These are phyloP conservation scores for Setaria viridis DNA, from an alignment of 202 grass and related monocot genomes.

Conservation along the genomic window DNA sequence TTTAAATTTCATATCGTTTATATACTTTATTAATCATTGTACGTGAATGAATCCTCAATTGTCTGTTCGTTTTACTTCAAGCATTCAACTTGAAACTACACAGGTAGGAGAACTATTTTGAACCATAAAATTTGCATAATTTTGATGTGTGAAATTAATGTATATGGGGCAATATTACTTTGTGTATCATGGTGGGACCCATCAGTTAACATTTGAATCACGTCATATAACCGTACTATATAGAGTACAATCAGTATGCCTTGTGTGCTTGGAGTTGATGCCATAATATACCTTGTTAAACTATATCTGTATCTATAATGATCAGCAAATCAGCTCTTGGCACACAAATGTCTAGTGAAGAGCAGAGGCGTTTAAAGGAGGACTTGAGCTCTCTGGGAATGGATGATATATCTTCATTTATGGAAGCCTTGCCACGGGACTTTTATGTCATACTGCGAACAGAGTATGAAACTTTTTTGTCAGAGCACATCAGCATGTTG, in stretches of 20 bases:
- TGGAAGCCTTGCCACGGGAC: slow-evolving; percentile 86
- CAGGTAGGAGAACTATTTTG: neutral
- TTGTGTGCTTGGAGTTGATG: slow-evolving; percentile 6
- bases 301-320: neutral
- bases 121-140: neutral
- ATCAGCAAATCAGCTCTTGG: slow-evolving; percentile 82
- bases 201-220: slow-evolving; percentile 8
- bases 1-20: neutral
- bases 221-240: neutral
- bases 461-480: slow-evolving; percentile 61
- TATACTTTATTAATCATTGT: neutral
- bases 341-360: slow-evolving; percentile 81
- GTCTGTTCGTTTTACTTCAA: neutral
- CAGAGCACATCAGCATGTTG: neutral
- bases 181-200: neutral
- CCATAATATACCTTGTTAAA: neutral
- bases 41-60: neutral
- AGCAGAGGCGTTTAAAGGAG: slow-evolving; percentile 70
- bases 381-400: slow-evolving; percentile 74
- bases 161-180: neutral
- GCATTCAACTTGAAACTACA: slow-evolving; percentile 8
- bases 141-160: neutral
- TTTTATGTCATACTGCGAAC: slow-evolving; percentile 83
- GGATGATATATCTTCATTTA: slow-evolving; percentile 90
- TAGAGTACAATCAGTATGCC: neutral